A percentile compares a stretch with the other conserved stretches of the same genome.
Conservation (phyloP, 805 yeast genomes). For the Candida namnaoensis region DNA sequence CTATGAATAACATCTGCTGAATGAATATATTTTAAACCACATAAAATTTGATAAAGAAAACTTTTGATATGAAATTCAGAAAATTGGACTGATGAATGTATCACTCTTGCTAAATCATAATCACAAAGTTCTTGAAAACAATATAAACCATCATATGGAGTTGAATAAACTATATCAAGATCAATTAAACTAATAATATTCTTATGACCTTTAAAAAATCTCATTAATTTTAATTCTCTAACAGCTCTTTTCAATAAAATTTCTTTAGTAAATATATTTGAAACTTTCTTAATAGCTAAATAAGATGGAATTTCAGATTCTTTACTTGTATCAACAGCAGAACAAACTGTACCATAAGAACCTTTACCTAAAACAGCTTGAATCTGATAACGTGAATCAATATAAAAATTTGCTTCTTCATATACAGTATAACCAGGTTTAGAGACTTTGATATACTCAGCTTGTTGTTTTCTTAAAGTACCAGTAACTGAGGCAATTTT, state of each 20-base stretch:
- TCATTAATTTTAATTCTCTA: constrained; percentile 76
- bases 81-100: constrained; percentile 66
- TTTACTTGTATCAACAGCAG: constrained; percentile 49
- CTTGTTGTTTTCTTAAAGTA: background rate
- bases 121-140: constrained; percentile 84
- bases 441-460: background rate
- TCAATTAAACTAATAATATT: constrained; percentile 72
- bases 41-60: constrained; percentile 71
- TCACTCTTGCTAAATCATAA: constrained; percentile 73
- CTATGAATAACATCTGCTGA: constrained; percentile 90
- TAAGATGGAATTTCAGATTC: constrained; percentile 16
- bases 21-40: constrained; percentile 85
- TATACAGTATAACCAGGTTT: constrained; percentile 25
- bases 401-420: constrained; percentile 50
- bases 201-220: constrained; percentile 76
- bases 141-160: constrained; percentile 79
- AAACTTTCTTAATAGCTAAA: constrained; percentile 77
- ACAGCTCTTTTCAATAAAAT: constrained; percentile 71
- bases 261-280: constrained; percentile 57
- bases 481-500: too few relatives aligned
- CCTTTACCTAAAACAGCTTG: constrained; percentile 67
- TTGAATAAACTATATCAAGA: constrained; percentile 54
- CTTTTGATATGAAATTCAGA: constrained; percentile 78
- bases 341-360: constrained; percentile 79
- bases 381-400: constrained; percentile 54